These are phyloP conservation scores for Peniophora sp. DNA, from an alignment of 1,284 basidiomycete species.

Conservation along the genomic window DNA sequence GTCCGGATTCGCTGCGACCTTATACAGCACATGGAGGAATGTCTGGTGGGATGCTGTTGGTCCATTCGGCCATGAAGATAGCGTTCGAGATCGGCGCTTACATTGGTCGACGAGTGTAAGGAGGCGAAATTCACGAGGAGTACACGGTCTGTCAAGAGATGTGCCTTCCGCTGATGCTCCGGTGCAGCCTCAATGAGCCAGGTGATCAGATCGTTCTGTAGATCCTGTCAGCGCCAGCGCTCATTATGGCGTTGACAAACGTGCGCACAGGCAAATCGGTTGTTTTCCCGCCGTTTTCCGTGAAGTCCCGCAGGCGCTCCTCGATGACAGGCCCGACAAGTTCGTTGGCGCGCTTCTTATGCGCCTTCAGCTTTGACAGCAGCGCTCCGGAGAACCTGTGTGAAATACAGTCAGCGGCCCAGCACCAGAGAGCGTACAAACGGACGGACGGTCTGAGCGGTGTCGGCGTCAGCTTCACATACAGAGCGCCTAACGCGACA, in stretches of 20 bases:
- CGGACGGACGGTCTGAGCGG: slow-evolving; percentile 10
- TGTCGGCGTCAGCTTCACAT: slow-evolving; percentile 14
- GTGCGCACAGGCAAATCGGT: slow-evolving; percentile 12
- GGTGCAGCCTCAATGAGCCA: slow-evolving; percentile 36
- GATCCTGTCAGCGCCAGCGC: too few relatives aligned
- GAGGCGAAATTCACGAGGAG: slow-evolving; percentile 36
- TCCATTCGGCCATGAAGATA: slow-evolving; percentile 4
- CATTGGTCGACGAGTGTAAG: slow-evolving; percentile 31
- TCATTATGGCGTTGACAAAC: too few relatives aligned
- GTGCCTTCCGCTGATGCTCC: slow-evolving; percentile 22
- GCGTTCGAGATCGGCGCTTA: slow-evolving; percentile 12
- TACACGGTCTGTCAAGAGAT: slow-evolving; percentile 27
- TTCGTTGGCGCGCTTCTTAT: not conserved
- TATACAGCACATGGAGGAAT: slow-evolving; percentile 27
- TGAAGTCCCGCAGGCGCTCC: slow-evolving; percentile 11
- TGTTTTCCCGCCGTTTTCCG: slow-evolving; percentile 8
- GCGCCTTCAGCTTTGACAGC: slow-evolving; percentile 1
- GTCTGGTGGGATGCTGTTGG: slow-evolving; percentile 12
- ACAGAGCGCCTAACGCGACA: slow-evolving; percentile 10
- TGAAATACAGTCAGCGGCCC: not conserved
- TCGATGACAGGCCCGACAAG: slow-evolving; percentile 10
- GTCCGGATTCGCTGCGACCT: slow-evolving; percentile 28
- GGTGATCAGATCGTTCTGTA: slow-evolving; percentile 31
- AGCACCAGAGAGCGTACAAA: not conserved
- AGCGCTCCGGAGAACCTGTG: slow-evolving; percentile 3